Evolutionary conservation across 1,284 basidiomycete species (phyloP).

Genomic region (Mycena sp.): DNA sequence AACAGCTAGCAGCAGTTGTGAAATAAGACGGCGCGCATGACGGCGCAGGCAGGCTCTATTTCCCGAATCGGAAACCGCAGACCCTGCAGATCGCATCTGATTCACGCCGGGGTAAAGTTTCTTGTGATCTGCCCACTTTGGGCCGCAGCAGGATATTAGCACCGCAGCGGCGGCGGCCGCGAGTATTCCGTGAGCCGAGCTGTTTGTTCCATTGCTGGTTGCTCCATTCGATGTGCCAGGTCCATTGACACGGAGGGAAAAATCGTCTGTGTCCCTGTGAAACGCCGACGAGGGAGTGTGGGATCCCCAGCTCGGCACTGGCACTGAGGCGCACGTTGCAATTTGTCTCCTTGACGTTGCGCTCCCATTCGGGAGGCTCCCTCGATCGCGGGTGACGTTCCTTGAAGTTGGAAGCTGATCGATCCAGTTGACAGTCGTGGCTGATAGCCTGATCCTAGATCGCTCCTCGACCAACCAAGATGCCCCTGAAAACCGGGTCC

Average conservation of each 20-base stretch:
- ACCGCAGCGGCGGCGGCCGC: conserved; percentile 5
- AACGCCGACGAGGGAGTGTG: no score
- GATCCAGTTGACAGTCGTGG: no score
- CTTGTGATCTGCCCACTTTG: conserved; percentile 9
- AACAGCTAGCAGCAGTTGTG: conserved; percentile 4
- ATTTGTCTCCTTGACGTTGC: conserved; percentile 1
- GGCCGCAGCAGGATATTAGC: conserved; percentile 6
- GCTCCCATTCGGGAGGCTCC: neutral
- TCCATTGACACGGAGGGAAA: no score
- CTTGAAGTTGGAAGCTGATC: no score
- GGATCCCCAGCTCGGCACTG: no score
- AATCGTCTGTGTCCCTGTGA: no score
- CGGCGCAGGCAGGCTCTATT: conserved; percentile 16
- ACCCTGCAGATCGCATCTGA: conserved; percentile 28
- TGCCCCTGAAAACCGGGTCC: conserved; percentile 10
- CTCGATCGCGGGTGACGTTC: conserved; percentile 13
- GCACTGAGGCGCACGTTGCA: no score
- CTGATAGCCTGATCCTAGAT: conserved; percentile 19
- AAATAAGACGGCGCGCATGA: conserved; percentile 7
- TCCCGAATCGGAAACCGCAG: neutral
- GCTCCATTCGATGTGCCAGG: no score
- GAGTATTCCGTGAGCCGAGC: no score
- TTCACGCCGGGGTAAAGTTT: conserved; percentile 6
- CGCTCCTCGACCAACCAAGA: neutral
- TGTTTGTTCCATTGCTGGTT: no score